Evolutionary conservation across 306 rosid species (phyloP).

Genomic region (Corylus americana): DNA sequence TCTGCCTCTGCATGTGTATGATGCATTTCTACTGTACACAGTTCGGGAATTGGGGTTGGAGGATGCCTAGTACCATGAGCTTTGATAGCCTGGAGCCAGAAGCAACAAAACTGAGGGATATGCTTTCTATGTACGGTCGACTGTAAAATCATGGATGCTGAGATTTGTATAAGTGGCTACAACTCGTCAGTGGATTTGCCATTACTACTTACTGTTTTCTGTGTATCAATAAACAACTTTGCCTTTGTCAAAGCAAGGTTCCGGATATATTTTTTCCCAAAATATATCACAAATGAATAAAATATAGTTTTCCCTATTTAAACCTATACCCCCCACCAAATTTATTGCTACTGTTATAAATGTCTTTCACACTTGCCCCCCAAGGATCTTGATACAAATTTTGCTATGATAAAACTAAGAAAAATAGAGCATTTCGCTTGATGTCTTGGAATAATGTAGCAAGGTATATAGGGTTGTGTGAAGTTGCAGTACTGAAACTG

Average conservation of each 20-base stretch:
- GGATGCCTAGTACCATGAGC: constrained; percentile 62
- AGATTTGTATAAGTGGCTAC: background rate
- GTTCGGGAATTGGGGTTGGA: constrained; percentile 98
- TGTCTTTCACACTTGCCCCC: too few species aligned
- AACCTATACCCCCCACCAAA: too few species aligned
- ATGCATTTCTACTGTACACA: constrained; percentile 24
- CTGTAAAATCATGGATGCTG: constrained; percentile 38
- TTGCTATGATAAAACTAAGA: too few species aligned
- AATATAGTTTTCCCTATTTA: too few species aligned
- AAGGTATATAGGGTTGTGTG: too few species aligned
- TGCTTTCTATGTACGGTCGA: constrained; percentile 74
- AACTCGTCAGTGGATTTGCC: background rate
- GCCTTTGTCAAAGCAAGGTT: background rate
- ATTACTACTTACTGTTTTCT: background rate
- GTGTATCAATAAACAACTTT: background rate
- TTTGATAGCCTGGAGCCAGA: constrained; percentile 71
- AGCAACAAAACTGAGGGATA: constrained; percentile 56
- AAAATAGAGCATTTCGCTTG: too few species aligned
- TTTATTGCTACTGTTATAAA: too few species aligned
- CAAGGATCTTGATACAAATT: too few species aligned
- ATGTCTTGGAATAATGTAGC: too few species aligned
- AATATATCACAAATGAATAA: too few species aligned
- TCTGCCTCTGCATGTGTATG: background rate
- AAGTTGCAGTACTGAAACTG: too few species aligned
- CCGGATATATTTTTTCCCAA: background rate